A percentile compares a stretch with the other conserved stretches of the same genome.
These are phyloP conservation scores for Mortierella sp. DNA, from an alignment of 371 early-diverging fungal species.

Conservation along the genomic window DNA sequence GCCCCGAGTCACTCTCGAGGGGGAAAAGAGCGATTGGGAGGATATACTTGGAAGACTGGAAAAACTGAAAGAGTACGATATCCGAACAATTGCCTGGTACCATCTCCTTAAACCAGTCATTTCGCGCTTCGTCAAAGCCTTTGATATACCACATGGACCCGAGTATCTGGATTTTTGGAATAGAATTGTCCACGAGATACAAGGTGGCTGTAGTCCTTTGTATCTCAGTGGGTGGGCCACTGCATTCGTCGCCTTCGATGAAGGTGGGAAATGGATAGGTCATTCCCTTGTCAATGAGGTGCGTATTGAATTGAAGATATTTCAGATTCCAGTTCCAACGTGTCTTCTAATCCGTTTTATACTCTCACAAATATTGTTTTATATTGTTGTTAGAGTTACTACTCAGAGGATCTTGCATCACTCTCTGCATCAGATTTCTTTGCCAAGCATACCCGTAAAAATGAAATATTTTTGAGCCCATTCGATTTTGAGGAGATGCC, in stretches of 20 bases:
- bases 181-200: slow-evolving; percentile 8
- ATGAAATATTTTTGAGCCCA: too few species aligned
- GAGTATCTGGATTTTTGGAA: slow-evolving; percentile 38
- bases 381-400: too few species aligned
- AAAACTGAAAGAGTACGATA: slow-evolving; percentile 35
- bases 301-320: too few species aligned
- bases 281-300: too few species aligned
- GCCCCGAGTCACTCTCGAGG: slow-evolving; percentile 41
- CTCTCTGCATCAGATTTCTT: too few species aligned
- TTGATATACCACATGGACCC: slow-evolving; percentile 21
- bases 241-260: slow-evolving; percentile 24
- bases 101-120: slow-evolving; percentile 34
- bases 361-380: too few species aligned
- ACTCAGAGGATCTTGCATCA: too few species aligned
- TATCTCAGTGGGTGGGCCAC: slow-evolving; percentile 37
- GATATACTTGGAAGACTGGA: slow-evolving; percentile 25
- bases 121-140: slow-evolving; percentile 24
- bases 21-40: slow-evolving; percentile 32
- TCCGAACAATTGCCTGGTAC: slow-evolving; percentile 26
- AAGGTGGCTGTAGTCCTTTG: slow-evolving; percentile 5
- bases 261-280: neutral
- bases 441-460: too few species aligned
- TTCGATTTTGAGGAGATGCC: too few species aligned
- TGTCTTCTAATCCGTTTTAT: too few species aligned
- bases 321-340: too few species aligned